Conservation (phyloP, 345 rosid genomes). For the Gossypium anomalum region DNA sequence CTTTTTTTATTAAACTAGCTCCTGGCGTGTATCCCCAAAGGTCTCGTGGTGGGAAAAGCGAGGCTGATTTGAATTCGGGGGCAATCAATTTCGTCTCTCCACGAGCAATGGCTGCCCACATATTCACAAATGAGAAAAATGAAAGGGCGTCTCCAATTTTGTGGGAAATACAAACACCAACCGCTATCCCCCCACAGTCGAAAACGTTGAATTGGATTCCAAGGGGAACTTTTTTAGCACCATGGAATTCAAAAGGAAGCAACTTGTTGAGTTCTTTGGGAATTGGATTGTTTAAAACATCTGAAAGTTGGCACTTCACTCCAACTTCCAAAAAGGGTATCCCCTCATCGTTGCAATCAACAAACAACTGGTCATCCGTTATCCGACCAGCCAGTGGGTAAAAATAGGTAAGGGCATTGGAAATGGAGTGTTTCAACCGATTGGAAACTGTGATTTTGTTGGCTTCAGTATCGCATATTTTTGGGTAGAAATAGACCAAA, state of each 20-base stretch:
- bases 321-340: conserved; percentile 18
- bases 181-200: background rate
- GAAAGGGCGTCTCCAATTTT: conserved; percentile 14
- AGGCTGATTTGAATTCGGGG: background rate
- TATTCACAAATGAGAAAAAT: conserved; percentile 2
- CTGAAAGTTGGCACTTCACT: conserved; percentile 24
- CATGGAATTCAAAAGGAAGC: conserved; percentile 7
- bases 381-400: conserved; percentile 11
- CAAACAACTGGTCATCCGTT: background rate
- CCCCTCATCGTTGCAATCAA: conserved; percentile 31
- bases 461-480: background rate
- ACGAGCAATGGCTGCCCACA: conserved; percentile 8
- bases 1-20: background rate
- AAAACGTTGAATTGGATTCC: conserved; percentile 9
- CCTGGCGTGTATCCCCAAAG: background rate
- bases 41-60: conserved; percentile 5
- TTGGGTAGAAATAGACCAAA: background rate
- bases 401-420: conserved; percentile 2
- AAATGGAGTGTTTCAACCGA: background rate
- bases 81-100: background rate
- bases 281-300: conserved; percentile 10
- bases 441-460: background rate
- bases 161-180: conserved; percentile 8
- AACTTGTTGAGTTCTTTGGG: conserved; percentile 24
- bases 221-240: background rate